Evolutionary conservation across 106 monocot genomes (phyloP).

Genomic region (Allium fistulosum): DNA sequence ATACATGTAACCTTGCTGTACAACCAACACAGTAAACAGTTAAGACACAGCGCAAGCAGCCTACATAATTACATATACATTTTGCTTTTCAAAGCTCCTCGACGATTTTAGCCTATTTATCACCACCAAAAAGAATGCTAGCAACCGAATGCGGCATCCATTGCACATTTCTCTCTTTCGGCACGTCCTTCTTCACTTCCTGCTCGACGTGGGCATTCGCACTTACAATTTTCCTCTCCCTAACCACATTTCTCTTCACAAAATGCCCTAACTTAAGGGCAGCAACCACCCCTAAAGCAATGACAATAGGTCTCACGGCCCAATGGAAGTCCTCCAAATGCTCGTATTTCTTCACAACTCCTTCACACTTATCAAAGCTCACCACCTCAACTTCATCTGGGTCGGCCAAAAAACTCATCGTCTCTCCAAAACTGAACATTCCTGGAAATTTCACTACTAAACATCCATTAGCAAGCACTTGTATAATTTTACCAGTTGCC

Average conservation of each 20-base stretch:
- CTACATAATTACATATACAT: no score
- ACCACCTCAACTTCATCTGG: constrained; percentile 73
- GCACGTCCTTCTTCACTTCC: constrained; percentile 22
- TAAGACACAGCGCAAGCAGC: no score
- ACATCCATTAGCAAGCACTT: constrained; percentile 77
- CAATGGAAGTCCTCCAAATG: constrained; percentile 95
- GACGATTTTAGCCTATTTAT: constrained; percentile 8
- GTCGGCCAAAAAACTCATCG: constrained; percentile 36
- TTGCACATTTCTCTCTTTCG: constrained; percentile 18
- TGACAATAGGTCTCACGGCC: constrained; percentile 76
- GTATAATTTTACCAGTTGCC: constrained; percentile 51
- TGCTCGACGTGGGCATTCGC: not conserved
- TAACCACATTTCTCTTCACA: constrained; percentile 23
- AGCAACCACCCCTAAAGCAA: constrained; percentile 56
- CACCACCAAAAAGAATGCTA: constrained; percentile 57
- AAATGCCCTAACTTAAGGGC: constrained; percentile 55
- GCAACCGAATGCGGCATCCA: constrained; percentile 71
- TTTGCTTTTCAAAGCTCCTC: no score
- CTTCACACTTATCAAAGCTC: constrained; percentile 56
- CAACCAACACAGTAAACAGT: no score
- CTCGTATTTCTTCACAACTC: constrained; percentile 73
- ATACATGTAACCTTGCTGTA: no score
- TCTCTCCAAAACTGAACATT: constrained; percentile 44
- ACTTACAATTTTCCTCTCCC: constrained; percentile 17
- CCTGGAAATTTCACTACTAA: constrained; percentile 78